Base-by-base conservation (phyloP, 257 asterid species). In the Petrea volubilis region DNA sequence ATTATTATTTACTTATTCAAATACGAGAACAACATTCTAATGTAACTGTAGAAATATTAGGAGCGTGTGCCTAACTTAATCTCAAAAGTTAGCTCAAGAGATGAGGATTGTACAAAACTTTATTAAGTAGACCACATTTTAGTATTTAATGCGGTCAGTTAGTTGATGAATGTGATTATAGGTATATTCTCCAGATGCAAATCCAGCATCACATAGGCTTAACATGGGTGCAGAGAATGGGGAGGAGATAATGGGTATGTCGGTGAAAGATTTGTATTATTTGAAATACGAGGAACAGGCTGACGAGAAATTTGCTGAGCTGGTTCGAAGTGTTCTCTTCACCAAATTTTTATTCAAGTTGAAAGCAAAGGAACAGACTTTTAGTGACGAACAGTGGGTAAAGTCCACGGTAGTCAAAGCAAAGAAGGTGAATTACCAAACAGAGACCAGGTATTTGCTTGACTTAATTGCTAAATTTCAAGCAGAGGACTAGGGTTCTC, bases 161-260 rank as follows among this genome's bases (percentile, higher is more conserved):
- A 25, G 60, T 91, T 43, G 96, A 86, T 68, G 97, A 89, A 73
- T 89, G 96, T 65, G 98, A 93, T 64, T 87, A 89, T 51, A 82
- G 98, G 84, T 93, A 93, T 70, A 86, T 91, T 67, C 94, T 93
- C 67, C 96, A 87, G 78, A 72, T 93, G 77, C 91, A 89, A 81
- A 93, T 93, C 80, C 96, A 90, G 86, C 97, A 93, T 60, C 96
- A 93, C 81, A 91, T 96, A 36, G 97, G 97, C 80, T 66, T 80
- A 67, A 84, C 96, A 23, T 89, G 91, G 91, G 97, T 82, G 28
- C 96, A 93, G 98, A 89, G 85, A 77, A 79, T 34, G 98, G 96
- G 58, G 92, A 76, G 74, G 96, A 87, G 78, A 84, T 93, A 67
- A 83, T 94, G 77, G 98, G 97, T n/a, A 31, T 78, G 4, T 58